Evolutionary conservation across 768 basidiomycete genomes (phyloP), one percentile per base, ranked within the genome.

Genomic region (Agaricus sinodeliciosus): DNA sequence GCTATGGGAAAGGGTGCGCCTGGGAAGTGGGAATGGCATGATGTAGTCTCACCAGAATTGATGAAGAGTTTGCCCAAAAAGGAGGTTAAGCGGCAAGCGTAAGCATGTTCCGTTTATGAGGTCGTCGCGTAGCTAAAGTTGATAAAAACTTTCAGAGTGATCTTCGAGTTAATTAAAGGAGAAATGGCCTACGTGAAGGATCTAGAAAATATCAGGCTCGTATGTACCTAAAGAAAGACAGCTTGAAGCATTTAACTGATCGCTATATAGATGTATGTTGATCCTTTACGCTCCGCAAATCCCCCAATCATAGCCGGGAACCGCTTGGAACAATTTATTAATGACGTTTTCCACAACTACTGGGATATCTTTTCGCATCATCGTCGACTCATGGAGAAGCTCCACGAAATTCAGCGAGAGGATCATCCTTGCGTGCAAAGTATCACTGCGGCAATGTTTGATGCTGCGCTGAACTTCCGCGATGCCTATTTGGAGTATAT

Each of bases 141-240:
- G 48, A 31, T 9, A 18, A 13, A 8, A 13, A 5, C 18, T 36
- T 36, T 3, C 58, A 93, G 91, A 41, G 84, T 93, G 61, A 93
- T 95, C 47, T 96, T 94, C 62, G 93, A 96, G 71, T 67, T 95
- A 56, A 95, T 96, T 67, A 90, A 95, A 67, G 89, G 90, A 57
- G 93, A 96, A 67, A 95, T 95, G 91, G 82, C 84, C 25, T 96
- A 94, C 63, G 93, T 95, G 25, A 89, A 85, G 60, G 93, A 96
- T 72, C 68, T 96, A 54, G 89, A 93, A 67, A 87, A 85, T 51
- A 86, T 96, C 42, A 85, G 87, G 55, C 73, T 73, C 56, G 92
- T 93, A 60, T 9, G 81, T 62, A 9, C 25, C 35, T 35, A n/a
- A 43, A n/a, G 8, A 36, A 22, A 22, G 3, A 15, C 11, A 31